These are phyloP conservation scores for Dioscorea alata DNA, from an alignment of 106 monocot species.

Conservation along the genomic window DNA sequence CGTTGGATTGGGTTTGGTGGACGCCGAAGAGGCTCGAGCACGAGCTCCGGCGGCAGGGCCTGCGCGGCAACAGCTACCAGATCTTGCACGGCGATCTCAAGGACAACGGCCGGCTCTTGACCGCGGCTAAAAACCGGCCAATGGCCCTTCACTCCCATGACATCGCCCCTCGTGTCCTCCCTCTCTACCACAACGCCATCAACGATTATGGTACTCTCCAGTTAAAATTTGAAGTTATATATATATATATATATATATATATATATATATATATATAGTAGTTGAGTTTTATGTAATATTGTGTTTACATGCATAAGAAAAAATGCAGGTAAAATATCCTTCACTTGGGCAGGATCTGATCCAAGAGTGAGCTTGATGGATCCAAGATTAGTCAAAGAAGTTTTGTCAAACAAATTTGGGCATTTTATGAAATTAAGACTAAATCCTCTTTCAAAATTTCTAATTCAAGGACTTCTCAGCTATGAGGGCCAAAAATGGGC, in stretches of 20 bases:
- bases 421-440: constrained; percentile 33
- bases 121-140: neutral
- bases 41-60: constrained; percentile 50
- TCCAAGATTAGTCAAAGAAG: constrained; percentile 47
- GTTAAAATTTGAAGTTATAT: no score
- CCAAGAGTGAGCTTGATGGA: constrained; percentile 61
- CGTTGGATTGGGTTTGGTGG: constrained; percentile 24
- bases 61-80: constrained; percentile 6
- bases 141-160: constrained; percentile 5
- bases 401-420: constrained; percentile 56
- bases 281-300: no score
- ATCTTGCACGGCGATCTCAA: neutral
- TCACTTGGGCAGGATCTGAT: constrained; percentile 49
- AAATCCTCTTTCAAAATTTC: constrained; percentile 7
- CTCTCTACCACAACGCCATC: neutral
- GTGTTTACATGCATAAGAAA: no score
- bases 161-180: constrained; percentile 26
- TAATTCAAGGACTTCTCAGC: constrained; percentile 30
- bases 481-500: constrained; percentile 79
- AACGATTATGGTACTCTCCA: neutral
- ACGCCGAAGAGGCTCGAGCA: constrained; percentile 36
- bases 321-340: constrained; percentile 42
- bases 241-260: no score
- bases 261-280: no score
- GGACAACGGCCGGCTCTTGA: neutral